Evolutionary conservation across 2,329 filamentous ascomycete species (phyloP), one percentile per base, ranked within the genome.

Genomic region (Penicillium psychrosexuale): DNA sequence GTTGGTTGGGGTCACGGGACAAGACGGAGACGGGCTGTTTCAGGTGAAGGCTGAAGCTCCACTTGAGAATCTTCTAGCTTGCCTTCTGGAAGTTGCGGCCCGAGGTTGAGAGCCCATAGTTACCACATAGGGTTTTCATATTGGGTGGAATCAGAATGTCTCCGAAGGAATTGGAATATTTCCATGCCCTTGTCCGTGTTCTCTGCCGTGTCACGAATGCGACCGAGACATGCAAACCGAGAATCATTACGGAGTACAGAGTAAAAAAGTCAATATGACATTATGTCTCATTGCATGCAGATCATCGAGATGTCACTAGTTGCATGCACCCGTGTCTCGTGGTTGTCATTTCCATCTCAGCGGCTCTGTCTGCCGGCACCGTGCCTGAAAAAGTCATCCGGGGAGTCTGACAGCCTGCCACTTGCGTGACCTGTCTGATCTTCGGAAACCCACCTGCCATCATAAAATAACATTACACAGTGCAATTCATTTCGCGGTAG

Each of bases 61-160:
- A 62, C 60, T 37, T 19, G 30, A 22, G 15, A 39, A 42, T 47
- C 56, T 61, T 61, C 58, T 55, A 57, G 51, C 46, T 24, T 39
- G 40, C 34, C 52, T 62, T 57, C 60, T 61, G 56, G 60, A 61
- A 60, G 52, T 43, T 42, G 24, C 47, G 49, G 52, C 50, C 60
- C 58, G 60, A 59, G 58, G 56, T 57, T 30, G n/a, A 44, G 28
- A 43, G 28, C 8, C 39, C 46, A 27, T 42, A 24, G 22, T 24
- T 24, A 49, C 51, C 51, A 53, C 33, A 53, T 53, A 45, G 19
- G 50, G 2, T 38, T 37, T 40, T 19, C 43, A 45, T 27, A 42
- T 36, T n/a, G n/a, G n/a, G 38, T 49, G 42, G 37, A 51, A 51
- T 49, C 38, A 34, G 22, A 46, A 49, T 53, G 37, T 37, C 28